Evolutionary conservation across 768 basidiomycete species (phyloP).

Genomic region (Cubamyces lactineus): DNA sequence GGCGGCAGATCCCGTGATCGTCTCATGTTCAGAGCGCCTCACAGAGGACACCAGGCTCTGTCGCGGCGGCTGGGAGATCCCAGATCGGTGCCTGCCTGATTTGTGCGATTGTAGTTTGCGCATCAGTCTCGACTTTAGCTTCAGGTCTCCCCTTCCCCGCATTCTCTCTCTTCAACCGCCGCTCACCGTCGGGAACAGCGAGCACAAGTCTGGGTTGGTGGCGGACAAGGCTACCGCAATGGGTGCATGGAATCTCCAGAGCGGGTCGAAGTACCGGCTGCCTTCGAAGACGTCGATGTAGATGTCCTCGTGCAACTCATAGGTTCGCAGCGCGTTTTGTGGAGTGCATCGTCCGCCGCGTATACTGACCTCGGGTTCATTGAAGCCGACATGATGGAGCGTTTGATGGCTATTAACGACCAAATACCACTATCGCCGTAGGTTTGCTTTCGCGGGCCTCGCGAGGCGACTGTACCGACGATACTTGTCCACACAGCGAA

Average conservation of each 20-base stretch:
- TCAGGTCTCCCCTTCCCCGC: constrained; percentile 4
- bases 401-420: constrained; percentile 95
- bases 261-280: constrained; percentile 79
- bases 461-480: constrained; percentile 23
- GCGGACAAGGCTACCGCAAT: constrained; percentile 54
- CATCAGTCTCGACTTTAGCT: neutral
- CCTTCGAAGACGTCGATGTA: constrained; percentile 83
- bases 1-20: constrained; percentile 27
- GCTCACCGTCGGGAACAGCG: constrained; percentile 23
- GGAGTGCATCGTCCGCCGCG: neutral
- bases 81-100: constrained; percentile 20
- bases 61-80: constrained; percentile 11
- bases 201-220: constrained; percentile 15
- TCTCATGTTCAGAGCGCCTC: neutral
- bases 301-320: constrained; percentile 88
- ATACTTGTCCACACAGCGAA: constrained; percentile 55
- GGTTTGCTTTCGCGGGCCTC: constrained; percentile 32
- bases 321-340: constrained; percentile 49
- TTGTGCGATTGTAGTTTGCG: constrained; percentile 14
- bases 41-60: constrained; percentile 8
- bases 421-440: constrained; percentile 87
- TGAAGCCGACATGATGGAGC: constrained; percentile 93
- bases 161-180: constrained; percentile 11
- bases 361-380: constrained; percentile 16
- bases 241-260: constrained; percentile 81